A percentile compares a stretch with the other conserved stretches of the same genome.
These are phyloP conservation scores for Dactylellina drechsleri DNA, from an alignment of 2,329 filamentous ascomycete genomes.

Conservation along the genomic window DNA sequence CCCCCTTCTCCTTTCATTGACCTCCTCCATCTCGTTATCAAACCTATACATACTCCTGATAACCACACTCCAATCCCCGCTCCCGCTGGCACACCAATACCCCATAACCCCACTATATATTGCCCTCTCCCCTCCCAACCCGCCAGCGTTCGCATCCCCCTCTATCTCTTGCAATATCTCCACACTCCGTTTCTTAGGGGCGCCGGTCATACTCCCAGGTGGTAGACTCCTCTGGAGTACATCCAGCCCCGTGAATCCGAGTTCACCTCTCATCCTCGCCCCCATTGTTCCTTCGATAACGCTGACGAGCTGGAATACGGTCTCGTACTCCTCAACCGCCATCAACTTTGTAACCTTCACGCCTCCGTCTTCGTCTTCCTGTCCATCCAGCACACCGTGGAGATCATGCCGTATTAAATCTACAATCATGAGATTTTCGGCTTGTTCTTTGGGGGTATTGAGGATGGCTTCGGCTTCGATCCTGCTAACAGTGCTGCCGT, in stretches of 20 bases:
- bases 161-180: slow-evolving; percentile 81
- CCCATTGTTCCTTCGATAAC: slow-evolving; percentile 77
- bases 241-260: slow-evolving; percentile 73
- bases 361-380: slow-evolving; percentile 67
- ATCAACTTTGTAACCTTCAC: slow-evolving; percentile 82
- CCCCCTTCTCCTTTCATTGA: slow-evolving; percentile 58
- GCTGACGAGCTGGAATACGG: slow-evolving; percentile 90
- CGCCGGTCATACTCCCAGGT: slow-evolving; percentile 95
- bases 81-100: slow-evolving; percentile 85
- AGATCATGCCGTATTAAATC: slow-evolving; percentile 95
- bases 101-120: slow-evolving; percentile 90
- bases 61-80: slow-evolving; percentile 89
- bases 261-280: slow-evolving; percentile 39
- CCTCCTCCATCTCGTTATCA: slow-evolving; percentile 68
- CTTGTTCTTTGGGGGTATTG: slow-evolving; percentile 85
- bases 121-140: slow-evolving; percentile 68
- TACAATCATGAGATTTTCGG: slow-evolving; percentile 98
- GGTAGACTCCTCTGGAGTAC: slow-evolving; percentile 81
- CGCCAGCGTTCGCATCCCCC: slow-evolving; percentile 58
- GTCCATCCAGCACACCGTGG: slow-evolving; percentile 65
- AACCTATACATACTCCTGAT: slow-evolving; percentile 83
- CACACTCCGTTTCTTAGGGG: slow-evolving; percentile 91
- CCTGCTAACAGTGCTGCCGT: slow-evolving; percentile 70
- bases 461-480: slow-evolving; percentile 77
- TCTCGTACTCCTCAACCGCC: slow-evolving; percentile 88